A percentile compares a stretch with the other conserved stretches of the same genome.
Conservation (phyloP, 768 basidiomycete genomes). For the Hortiboletus flavorubellus region DNA sequence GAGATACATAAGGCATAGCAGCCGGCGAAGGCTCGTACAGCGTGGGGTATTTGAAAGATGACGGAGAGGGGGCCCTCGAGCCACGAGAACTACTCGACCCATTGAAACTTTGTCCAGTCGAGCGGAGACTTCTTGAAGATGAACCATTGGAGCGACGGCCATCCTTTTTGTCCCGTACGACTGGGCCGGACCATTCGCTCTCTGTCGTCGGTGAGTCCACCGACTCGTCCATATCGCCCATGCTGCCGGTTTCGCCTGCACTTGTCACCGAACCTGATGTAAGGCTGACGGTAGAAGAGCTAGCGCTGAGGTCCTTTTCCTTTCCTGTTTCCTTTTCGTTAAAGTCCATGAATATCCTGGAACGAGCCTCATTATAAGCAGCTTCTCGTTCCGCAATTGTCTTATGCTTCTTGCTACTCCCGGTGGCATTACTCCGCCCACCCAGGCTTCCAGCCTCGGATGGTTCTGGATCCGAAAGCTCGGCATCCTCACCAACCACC, state of each 20-base stretch:
- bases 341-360: conserved; percentile 82
- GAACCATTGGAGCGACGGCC: conserved; percentile 52
- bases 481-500: conserved; percentile 69
- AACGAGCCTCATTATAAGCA: conserved; percentile 85
- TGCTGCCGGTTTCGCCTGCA: conserved; percentile 55
- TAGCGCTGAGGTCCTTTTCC: conserved; percentile 70
- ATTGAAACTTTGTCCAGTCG: conserved; percentile 47
- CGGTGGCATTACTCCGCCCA: conserved; percentile 61
- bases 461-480: conserved; percentile 74
- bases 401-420: conserved; percentile 62
- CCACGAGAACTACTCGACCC: conserved; percentile 63
- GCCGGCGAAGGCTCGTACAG: conserved; percentile 59
- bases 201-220: conserved; percentile 73
- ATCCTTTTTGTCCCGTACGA: conserved; percentile 55
- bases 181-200: conserved; percentile 73
- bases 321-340: conserved; percentile 66
- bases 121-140: conserved; percentile 58
- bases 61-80: conserved; percentile 71
- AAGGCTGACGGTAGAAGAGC: conserved; percentile 71
- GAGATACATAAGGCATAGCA: conserved; percentile 30
- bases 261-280: conserved; percentile 63
- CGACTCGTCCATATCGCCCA: conserved; percentile 65
- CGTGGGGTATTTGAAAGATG: conserved; percentile 67
- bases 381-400: conserved; percentile 86
- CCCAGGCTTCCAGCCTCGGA: conserved; percentile 79